Percentiles rank a stretch among this genome's conserved stretches.
These are phyloP conservation scores for Alloteropsis semialata DNA, from an alignment of 176 grass and related monocot genomes.

Conservation along the genomic window DNA sequence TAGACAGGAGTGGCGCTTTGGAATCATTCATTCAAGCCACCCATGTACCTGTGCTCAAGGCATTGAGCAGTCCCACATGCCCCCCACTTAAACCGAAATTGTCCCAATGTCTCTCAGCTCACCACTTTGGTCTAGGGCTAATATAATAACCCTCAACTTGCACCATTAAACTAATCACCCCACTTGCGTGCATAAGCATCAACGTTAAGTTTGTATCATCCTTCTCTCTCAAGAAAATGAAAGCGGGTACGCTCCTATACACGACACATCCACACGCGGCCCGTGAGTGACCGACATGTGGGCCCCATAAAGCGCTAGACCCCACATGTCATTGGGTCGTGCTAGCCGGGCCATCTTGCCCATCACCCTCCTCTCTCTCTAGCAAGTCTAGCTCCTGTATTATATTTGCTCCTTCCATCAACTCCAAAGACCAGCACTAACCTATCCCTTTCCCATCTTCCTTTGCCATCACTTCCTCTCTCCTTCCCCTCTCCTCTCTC, in stretches of 20 bases:
- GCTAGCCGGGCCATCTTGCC: not conserved
- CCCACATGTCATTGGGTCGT: not conserved
- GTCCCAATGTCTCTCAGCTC: constrained; percentile 10
- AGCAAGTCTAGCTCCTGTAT: constrained; percentile 35
- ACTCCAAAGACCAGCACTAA: constrained; percentile 44
- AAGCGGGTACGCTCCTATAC: not conserved
- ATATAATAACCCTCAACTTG: constrained; percentile 54
- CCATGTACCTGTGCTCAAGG: not conserved
- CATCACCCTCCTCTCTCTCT: not conserved
- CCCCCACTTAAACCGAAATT: constrained; percentile 24
- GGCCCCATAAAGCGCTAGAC: not conserved
- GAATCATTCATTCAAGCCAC: constrained; percentile 31
- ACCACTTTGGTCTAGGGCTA: constrained; percentile 32
- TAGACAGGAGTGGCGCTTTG: constrained; percentile 25
- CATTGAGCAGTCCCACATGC: constrained; percentile 41
- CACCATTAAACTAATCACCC: constrained; percentile 39
- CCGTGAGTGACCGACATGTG: not conserved
- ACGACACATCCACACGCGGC: not conserved
- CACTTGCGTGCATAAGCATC: constrained; percentile 62
- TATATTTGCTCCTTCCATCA: constrained; percentile 43
- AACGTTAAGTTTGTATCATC: constrained; percentile 37
- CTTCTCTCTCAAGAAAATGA: constrained; percentile 25
- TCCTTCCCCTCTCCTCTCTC: not conserved
- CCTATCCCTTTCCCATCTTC: constrained; percentile 31
- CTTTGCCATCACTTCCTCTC: constrained; percentile 21